Conservation (phyloP, 2,329 filamentous ascomycete species). For the Cladorrhinum sp. region DNA sequence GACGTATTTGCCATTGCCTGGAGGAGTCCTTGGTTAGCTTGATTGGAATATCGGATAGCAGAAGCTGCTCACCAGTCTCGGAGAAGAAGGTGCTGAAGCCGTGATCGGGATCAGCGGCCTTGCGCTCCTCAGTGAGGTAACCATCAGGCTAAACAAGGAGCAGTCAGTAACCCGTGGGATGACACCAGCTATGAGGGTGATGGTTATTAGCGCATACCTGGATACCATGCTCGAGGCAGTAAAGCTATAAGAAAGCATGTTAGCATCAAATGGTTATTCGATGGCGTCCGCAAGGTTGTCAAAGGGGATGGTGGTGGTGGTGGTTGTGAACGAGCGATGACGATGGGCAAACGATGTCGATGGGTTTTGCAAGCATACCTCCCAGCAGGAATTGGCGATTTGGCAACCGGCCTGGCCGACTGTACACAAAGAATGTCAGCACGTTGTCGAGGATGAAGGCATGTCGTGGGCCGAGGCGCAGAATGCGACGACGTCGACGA, state of each 20-base stretch:
- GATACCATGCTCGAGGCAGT: constrained; percentile 99
- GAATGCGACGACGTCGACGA: constrained; percentile 6
- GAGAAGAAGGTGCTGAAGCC: constrained; percentile 99
- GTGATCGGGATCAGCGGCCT: constrained; percentile 86
- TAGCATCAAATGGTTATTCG: constrained; percentile 10
- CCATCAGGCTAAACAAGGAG: constrained; percentile 75
- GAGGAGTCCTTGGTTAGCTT: constrained; percentile 15
- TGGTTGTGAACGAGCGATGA: background rate
- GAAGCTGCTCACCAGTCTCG: constrained; percentile 76
- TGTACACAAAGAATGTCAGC: constrained; percentile 40
- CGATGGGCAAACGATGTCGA: constrained; percentile 8
- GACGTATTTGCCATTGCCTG: constrained; percentile 98
- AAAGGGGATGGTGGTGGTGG: background rate
- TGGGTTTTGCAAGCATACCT: constrained; percentile 65
- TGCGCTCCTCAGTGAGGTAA: constrained; percentile 97
- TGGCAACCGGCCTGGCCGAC: constrained; percentile 99
- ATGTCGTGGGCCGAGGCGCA: constrained; percentile 2
- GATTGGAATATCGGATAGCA: background rate
- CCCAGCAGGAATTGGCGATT: constrained; percentile 99
- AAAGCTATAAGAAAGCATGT: constrained; percentile 63
- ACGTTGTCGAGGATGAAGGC: constrained; percentile 1
- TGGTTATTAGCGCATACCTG: constrained; percentile 62
- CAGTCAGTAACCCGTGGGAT: constrained; percentile 33
- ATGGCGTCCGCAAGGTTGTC: background rate
- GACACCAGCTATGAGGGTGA: background rate